Percentiles rank a stretch among this genome's conserved stretches.
Conservation (phyloP, 192 early-diverging fungal species). For the Backusella parvicylindrica region DNA sequence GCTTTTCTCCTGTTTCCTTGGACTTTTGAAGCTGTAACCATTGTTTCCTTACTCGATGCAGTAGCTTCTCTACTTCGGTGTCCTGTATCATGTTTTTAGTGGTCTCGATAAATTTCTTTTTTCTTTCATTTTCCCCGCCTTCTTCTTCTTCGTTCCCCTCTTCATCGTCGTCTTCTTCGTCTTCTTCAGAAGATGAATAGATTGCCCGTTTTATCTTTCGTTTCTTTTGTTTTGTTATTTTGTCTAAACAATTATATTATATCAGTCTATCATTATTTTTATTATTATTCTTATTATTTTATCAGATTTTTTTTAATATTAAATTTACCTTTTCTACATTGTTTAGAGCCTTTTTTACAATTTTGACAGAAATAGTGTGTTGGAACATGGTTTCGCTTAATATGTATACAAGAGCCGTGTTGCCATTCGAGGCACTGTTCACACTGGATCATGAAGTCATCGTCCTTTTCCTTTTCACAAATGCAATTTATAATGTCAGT, state of each 20-base stretch:
- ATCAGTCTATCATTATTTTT: neutral
- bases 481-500: constrained; percentile 93
- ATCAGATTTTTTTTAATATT: neutral
- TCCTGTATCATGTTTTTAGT: neutral
- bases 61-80: neutral
- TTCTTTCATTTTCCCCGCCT: neutral
- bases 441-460: constrained; percentile 97
- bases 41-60: neutral
- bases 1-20: neutral
- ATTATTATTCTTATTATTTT: neutral
- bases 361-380: constrained; percentile 83
- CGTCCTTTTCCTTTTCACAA: constrained; percentile 84
- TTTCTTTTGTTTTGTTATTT: neutral
- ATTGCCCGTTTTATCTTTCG: neutral
- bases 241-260: neutral
- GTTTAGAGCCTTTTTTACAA: constrained; percentile 42
- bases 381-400: constrained; percentile 71
- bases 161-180: neutral
- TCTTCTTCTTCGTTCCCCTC: neutral
- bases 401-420: constrained; percentile 82
- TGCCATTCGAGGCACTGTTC: constrained; percentile 95
- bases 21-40: constrained; percentile 9
- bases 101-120: neutral
- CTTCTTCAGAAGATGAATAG: neutral
- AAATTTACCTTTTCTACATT: neutral